phyloP scores from a whole-genome alignment of 805 yeast genomes.

The Nakazawaea ishiwadae region DNA sequence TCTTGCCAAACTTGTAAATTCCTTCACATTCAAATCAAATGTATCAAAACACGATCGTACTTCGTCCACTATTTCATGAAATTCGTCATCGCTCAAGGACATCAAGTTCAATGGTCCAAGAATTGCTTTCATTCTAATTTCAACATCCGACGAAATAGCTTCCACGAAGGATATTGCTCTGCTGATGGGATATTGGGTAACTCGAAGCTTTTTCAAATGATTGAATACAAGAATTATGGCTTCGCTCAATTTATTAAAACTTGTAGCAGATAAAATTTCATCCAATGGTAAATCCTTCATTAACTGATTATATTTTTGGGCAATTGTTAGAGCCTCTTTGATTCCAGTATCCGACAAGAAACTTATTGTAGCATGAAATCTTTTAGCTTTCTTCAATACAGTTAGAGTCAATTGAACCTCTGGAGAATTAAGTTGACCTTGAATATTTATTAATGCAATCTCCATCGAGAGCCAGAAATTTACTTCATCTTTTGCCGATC shows the following conservation, averaged over 20 bases:
- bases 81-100: constrained; percentile 35
- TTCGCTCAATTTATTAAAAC: constrained; percentile 38
- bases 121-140: constrained; percentile 35
- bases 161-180: constrained; percentile 66
- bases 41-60: constrained; percentile 32
- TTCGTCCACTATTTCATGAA: constrained; percentile 26
- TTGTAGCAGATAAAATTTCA: constrained; percentile 45
- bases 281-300: constrained; percentile 68
- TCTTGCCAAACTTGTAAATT: constrained; percentile 61
- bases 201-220: constrained; percentile 60
- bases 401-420: constrained; percentile 55
- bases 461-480: constrained; percentile 78
- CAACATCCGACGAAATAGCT: constrained; percentile 55
- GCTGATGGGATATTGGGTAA: constrained; percentile 55
- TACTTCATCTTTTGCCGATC: constrained; percentile 59
- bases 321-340: constrained; percentile 42
- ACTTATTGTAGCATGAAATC: constrained; percentile 76
- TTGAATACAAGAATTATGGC: constrained; percentile 46
- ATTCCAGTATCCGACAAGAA: constrained; percentile 71
- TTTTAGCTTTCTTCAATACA: constrained; percentile 60
- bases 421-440: constrained; percentile 50
- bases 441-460: constrained; percentile 47
- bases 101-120: constrained; percentile 37
- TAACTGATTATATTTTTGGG: constrained; percentile 56
- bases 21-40: constrained; percentile 62